Evolutionary conservation across 495 filamentous ascomycete genomes (phyloP).

Genomic region (Pyrenula aspistea): DNA sequence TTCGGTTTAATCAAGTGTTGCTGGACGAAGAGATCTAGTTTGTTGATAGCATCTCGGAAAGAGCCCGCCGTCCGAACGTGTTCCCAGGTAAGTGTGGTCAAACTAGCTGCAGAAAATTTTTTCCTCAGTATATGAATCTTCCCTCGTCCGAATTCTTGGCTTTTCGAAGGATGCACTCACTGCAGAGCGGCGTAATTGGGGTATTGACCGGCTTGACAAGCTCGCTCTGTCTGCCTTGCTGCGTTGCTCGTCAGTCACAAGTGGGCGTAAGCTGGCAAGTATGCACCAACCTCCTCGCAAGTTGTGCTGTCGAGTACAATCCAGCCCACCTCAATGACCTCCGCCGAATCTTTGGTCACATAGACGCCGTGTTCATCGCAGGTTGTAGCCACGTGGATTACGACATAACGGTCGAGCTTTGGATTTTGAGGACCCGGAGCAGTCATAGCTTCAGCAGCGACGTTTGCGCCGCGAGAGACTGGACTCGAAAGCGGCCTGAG

Average conservation of each 20-base stretch:
- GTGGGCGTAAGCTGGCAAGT: slow-evolving; percentile 1
- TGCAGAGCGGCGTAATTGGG: slow-evolving; percentile 95
- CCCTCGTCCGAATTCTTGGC: slow-evolving; percentile 4
- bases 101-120: slow-evolving; percentile 52
- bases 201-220: slow-evolving; percentile 98
- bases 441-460: neutral
- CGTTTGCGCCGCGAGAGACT: neutral
- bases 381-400: slow-evolving; percentile 96
- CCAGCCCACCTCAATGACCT: slow-evolving; percentile 98
- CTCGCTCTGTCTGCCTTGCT: slow-evolving; percentile 90
- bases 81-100: slow-evolving; percentile 97
- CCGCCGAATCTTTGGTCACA: slow-evolving; percentile 96
- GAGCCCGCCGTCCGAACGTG: slow-evolving; percentile 93
- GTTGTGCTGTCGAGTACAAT: slow-evolving; percentile 84
- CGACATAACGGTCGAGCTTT: slow-evolving; percentile 87
- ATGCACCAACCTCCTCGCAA: slow-evolving; percentile 68
- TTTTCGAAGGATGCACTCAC: slow-evolving; percentile 47
- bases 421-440: slow-evolving; percentile 8
- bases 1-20: slow-evolving; percentile 78
- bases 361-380: slow-evolving; percentile 99
- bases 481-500: neutral
- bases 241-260: slow-evolving; percentile 5
- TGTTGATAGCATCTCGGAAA: slow-evolving; percentile 91
- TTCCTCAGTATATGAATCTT: slow-evolving; percentile 20
- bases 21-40: slow-evolving; percentile 82